Evolutionary conservation across 2,329 filamentous ascomycete species (phyloP).

Genomic region (Trichoderma cornu-damae): DNA sequence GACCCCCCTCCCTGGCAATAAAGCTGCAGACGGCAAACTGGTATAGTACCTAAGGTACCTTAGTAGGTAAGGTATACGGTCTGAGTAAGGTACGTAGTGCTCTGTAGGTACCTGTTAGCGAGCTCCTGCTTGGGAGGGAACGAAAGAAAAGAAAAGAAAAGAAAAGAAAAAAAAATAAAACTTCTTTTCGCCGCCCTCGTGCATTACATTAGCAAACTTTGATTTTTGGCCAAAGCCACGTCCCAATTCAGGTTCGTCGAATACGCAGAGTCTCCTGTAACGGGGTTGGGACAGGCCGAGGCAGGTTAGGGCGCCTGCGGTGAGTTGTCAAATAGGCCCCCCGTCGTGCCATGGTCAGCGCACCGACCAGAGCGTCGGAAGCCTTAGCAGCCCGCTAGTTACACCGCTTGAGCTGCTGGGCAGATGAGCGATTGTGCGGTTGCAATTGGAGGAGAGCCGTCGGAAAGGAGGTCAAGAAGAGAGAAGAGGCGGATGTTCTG

Average conservation of each 20-base stretch:
- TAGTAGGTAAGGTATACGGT: no score
- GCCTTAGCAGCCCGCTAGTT: constrained; percentile 11
- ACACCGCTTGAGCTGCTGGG: constrained; percentile 15
- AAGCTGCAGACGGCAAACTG: not conserved
- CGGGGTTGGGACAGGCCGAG: not conserved
- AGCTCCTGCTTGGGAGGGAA: no score
- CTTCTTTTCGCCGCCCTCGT: not conserved
- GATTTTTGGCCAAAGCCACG: constrained; percentile 6
- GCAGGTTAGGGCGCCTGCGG: constrained; percentile 8
- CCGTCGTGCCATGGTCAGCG: constrained; percentile 5
- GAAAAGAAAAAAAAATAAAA: not conserved
- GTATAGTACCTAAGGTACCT: no score
- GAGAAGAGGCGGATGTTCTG: not conserved
- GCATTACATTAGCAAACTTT: constrained; percentile 9
- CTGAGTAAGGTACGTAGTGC: no score
- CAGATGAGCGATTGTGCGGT: not conserved
- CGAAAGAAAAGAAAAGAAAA: no score
- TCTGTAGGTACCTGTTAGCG: no score
- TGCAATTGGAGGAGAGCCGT: constrained; percentile 10
- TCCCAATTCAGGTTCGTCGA: constrained; percentile 10
- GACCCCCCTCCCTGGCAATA: not conserved
- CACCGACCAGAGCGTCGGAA: constrained; percentile 12
- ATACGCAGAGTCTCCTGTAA: not conserved
- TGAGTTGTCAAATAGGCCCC: constrained; percentile 14
- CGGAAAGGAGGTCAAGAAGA: constrained; percentile 10